Conservation (phyloP, 495 filamentous ascomycete species). For the Penicillium taxi region DNA sequence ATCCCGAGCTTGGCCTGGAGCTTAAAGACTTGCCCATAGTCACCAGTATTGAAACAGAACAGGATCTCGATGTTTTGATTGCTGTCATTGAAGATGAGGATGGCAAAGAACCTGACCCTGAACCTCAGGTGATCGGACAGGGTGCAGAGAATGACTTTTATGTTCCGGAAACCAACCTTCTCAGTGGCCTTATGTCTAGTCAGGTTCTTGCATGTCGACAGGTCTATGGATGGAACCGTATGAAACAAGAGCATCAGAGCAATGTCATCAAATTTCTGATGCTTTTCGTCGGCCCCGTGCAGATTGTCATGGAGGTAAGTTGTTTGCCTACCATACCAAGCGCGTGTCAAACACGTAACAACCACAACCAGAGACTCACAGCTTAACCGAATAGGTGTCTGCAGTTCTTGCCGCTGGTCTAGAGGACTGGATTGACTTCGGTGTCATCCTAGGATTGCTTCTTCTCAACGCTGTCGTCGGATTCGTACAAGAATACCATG, state of each 20-base stretch:
- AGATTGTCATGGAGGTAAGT: constrained; percentile 85
- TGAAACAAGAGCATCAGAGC: constrained; percentile 85
- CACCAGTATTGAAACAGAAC: constrained; percentile 29
- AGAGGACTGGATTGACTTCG: constrained; percentile 68
- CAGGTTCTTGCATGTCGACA: constrained; percentile 57
- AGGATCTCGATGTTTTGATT: constrained; percentile 74
- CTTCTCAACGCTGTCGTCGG: constrained; percentile 76
- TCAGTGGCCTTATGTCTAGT: constrained; percentile 58
- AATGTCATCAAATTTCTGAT: constrained; percentile 73
- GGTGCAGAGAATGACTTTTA: constrained; percentile 49
- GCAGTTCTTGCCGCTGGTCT: constrained; percentile 72
- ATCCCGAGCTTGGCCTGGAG: not conserved
- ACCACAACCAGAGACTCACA: not conserved
- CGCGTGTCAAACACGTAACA: no score
- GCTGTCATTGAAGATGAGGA: constrained; percentile 75
- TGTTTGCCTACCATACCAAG: no score
- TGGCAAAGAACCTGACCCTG: constrained; percentile 52
- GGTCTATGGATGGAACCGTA: constrained; percentile 77
- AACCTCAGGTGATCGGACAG: constrained; percentile 37
- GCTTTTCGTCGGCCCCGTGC: constrained; percentile 85
- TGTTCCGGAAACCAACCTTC: constrained; percentile 62
- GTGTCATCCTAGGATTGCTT: constrained; percentile 67
- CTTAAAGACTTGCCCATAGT: not conserved
- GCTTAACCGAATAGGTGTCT: constrained; percentile 45
- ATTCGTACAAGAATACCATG: constrained; percentile 84